phyloP scores from a whole-genome alignment of 257 asterid species.

The Salvia rosmarinus region DNA sequence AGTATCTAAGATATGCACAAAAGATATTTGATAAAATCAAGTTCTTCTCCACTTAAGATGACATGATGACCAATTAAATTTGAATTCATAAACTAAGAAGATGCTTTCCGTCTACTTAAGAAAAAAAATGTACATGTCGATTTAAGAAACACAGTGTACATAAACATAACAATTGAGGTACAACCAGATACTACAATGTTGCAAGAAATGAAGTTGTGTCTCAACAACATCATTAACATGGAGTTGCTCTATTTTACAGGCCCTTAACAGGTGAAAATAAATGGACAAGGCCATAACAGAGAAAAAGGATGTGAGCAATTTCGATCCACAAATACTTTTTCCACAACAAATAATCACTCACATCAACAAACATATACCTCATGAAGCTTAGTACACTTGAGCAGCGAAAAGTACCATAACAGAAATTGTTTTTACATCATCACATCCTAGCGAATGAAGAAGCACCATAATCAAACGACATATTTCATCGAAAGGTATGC shows the following conservation, averaged over 20 bases:
- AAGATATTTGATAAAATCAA: background rate
- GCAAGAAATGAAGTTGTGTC: background rate
- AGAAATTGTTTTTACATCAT: background rate
- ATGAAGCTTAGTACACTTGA: background rate
- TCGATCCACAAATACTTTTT: background rate
- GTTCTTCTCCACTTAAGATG: background rate
- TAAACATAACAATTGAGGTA: background rate
- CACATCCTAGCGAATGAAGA: background rate
- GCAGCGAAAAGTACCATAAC: background rate
- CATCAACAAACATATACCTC: background rate
- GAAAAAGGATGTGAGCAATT: background rate
- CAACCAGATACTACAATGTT: constrained; percentile 1
- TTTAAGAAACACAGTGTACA: background rate
- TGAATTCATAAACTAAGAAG: no score
- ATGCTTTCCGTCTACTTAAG: background rate
- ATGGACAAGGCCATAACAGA: background rate
- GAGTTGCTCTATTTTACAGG: background rate
- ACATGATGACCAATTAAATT: background rate
- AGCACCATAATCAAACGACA: background rate
- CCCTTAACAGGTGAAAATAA: background rate
- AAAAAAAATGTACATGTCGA: no score
- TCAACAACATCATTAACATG: background rate
- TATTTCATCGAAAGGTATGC: background rate
- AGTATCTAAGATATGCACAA: background rate
- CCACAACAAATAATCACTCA: background rate